These are phyloP conservation scores for Neolentinus lepideus DNA, from an alignment of 1,284 basidiomycete genomes.

Conservation along the genomic window DNA sequence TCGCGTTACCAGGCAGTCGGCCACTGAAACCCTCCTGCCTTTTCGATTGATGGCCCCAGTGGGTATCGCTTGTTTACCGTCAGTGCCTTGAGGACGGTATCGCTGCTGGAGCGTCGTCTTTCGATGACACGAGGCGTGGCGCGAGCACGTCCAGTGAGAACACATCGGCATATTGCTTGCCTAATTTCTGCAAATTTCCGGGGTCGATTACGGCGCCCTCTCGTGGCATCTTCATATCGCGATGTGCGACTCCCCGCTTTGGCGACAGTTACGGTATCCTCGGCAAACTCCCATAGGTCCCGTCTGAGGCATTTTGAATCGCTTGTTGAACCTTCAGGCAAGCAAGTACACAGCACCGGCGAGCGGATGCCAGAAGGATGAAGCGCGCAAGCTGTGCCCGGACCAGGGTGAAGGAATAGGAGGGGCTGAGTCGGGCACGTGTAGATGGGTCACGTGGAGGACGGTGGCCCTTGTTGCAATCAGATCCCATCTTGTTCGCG, in stretches of 20 bases:
- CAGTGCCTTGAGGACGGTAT: too few relatives aligned
- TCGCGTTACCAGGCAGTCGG: too few relatives aligned
- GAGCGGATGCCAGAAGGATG: neutral
- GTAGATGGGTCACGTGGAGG: neutral
- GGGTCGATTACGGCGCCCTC: neutral
- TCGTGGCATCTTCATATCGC: neutral
- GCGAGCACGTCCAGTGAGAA: neutral
- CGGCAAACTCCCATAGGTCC: neutral
- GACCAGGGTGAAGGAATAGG: neutral
- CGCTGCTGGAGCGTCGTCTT: neutral
- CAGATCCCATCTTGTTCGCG: neutral
- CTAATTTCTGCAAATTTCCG: neutral
- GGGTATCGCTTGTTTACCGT: too few relatives aligned
- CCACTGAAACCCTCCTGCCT: too few relatives aligned
- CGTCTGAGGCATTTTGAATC: neutral
- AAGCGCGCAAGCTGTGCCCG: neutral
- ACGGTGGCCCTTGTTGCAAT: neutral
- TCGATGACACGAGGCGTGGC: neutral
- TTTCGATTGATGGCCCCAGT: too few relatives aligned
- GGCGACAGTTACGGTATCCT: neutral
- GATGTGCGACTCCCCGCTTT: neutral
- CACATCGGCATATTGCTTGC: neutral
- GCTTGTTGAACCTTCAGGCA: neutral
- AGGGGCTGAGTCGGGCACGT: neutral
- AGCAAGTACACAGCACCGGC: neutral